Conservation (phyloP, 148 eudicot species). For the Cornus suecica region DNA sequence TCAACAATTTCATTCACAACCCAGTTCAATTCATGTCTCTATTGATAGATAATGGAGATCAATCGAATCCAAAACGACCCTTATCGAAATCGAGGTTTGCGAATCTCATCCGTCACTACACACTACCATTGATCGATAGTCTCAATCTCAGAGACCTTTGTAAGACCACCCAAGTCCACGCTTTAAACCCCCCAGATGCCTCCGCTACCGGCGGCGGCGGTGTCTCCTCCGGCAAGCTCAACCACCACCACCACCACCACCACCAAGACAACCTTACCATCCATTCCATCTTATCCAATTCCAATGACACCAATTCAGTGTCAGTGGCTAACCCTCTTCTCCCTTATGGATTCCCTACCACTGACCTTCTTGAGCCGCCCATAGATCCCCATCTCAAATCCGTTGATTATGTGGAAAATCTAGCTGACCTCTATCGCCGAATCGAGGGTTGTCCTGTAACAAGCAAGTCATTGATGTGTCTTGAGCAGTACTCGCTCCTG, state of each 20-base stretch:
- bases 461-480: conserved; percentile 20
- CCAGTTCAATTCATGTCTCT: conserved; percentile 10
- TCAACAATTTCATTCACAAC: not conserved
- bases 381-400: conserved; percentile 32
- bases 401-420: conserved; percentile 26
- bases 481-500: conserved; percentile 45
- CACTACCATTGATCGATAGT: conserved; percentile 15
- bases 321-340: conserved; percentile 16
- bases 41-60: conserved; percentile 11
- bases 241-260: conserved; percentile 6
- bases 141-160: conserved; percentile 37
- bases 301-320: conserved; percentile 10
- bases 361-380: conserved; percentile 40
- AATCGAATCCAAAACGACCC: not conserved
- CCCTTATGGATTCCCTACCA: conserved; percentile 34
- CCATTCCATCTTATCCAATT: conserved; percentile 28
- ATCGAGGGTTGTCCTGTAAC: conserved; percentile 12
- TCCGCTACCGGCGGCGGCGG: not conserved
- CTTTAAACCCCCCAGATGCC: conserved; percentile 25
- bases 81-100: conserved; percentile 12
- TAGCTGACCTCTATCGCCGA: conserved; percentile 26
- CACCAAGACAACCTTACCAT: conserved; percentile 20
- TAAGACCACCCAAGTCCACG: conserved; percentile 45
- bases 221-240: conserved; percentile 4
- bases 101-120: conserved; percentile 22